Evolutionary conservation across 192 early-diverging fungal species (phyloP).

Genomic region (Glomus cerebriforme): DNA sequence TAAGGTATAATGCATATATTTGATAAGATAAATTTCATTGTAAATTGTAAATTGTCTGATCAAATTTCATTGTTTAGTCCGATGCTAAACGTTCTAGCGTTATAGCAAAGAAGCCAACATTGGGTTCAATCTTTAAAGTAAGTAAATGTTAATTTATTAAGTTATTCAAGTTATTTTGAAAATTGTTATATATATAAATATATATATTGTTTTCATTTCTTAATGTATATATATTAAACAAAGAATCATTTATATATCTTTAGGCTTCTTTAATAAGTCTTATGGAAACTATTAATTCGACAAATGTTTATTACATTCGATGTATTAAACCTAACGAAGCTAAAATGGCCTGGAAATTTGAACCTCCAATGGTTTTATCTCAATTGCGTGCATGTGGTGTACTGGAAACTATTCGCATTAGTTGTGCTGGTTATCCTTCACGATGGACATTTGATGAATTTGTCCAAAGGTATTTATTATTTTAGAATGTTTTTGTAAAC

Average conservation of each 20-base stretch:
- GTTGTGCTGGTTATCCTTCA: slow-evolving; percentile 96
- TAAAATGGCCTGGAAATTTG: slow-evolving; percentile 90
- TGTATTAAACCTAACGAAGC: slow-evolving; percentile 99
- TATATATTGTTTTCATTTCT: background rate
- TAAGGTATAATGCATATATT: slow-evolving; percentile 37
- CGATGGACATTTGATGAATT: slow-evolving; percentile 89
- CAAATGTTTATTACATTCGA: slow-evolving; percentile 96
- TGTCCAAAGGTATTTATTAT: slow-evolving; percentile 68
- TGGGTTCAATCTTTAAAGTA: slow-evolving; percentile 96
- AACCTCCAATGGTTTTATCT: slow-evolving; percentile 89
- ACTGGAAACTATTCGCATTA: slow-evolving; percentile 98
- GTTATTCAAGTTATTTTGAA: background rate
- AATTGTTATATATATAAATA: background rate
- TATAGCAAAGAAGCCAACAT: slow-evolving; percentile 78
- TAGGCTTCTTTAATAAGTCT: slow-evolving; percentile 81
- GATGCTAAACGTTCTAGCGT: slow-evolving; percentile 55
- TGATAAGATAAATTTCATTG: background rate
- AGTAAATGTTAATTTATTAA: background rate
- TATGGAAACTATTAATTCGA: slow-evolving; percentile 93
- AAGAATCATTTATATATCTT: background rate
- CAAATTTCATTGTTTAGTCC: background rate
- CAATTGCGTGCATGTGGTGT: slow-evolving; percentile 99
- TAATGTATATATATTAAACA: background rate
- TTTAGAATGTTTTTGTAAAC: slow-evolving; percentile 57
- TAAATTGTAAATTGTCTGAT: background rate